Base-by-base conservation (phyloP, 768 basidiomycete genomes). In the Amanita rubescens region DNA sequence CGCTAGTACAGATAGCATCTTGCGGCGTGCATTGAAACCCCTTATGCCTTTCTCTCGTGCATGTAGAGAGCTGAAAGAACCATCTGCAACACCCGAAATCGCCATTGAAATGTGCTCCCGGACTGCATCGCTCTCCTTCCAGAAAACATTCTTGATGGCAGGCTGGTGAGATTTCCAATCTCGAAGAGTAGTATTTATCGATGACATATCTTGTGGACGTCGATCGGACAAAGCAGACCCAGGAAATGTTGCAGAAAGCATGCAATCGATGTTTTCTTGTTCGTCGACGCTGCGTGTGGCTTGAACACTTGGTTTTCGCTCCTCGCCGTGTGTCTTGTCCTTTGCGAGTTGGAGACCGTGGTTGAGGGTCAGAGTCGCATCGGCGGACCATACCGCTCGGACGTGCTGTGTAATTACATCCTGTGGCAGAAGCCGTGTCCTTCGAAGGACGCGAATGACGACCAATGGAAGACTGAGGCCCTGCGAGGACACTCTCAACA, bases 401-500 rank as follows among this genome's bases (percentile, higher is more conserved):
- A n/a, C n/a, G 11, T 25, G 44, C 33, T 12, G 11, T 14, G 17
- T 32, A 7, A 14, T 30, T 17, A 33, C 11, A 3, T 35, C 32
- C 42, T 19, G 38, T 9, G 27, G 32, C 5, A 43, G 41, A 44
- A 35, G n/a, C 24, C 33, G n/a, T 46, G 19, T 34, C 46, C 43
- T 33, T 53, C 52, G 42, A 37, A 22, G 34, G 22, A 53, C 42
- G 34, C 52, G 32, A n/a, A 46, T 30, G 34, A 45, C 32, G 12
- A 24, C 17, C 11, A 27, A 11, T 42, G 43, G 65, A 67, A 71
- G 67, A 73, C 67, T 73, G 75, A 80, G 77, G 79, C 81, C 82
- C 79, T 76, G 77, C 75, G 79, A 82, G 79, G 84, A 85, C 81
- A 80, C 85, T 82, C 81, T 81, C 71, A 87, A 79, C 87, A 90